A percentile compares a stretch with the other conserved stretches of the same genome.
These are phyloP conservation scores for Lablab purpureus DNA, from an alignment of 306 rosid species.

Conservation along the genomic window DNA sequence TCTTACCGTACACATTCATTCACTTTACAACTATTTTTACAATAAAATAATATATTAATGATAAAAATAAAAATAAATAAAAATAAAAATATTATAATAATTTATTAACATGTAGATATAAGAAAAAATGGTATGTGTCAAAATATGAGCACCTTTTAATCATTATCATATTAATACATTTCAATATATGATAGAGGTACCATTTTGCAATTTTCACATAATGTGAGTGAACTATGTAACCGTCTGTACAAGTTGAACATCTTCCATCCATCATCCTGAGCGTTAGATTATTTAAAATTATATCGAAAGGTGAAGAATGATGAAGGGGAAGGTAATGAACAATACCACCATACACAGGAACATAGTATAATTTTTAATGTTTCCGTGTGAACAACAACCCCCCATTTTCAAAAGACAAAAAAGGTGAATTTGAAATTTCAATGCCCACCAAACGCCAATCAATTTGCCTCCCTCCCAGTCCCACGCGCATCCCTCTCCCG, in stretches of 20 bases:
- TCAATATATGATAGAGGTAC: background rate
- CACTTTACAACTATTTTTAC: too few species aligned
- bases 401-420: conserved; percentile 9
- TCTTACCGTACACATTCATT: too few species aligned
- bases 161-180: too few species aligned
- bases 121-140: too few species aligned
- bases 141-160: too few species aligned
- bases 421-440: conserved; percentile 25
- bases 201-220: too few species aligned
- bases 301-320: background rate
- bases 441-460: conserved; percentile 34
- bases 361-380: background rate
- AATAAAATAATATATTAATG: too few species aligned
- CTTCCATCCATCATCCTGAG: background rate
- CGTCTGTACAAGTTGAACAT: background rate
- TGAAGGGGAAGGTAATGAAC: background rate
- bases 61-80: too few species aligned
- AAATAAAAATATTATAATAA: too few species aligned
- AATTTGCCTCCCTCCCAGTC: conserved; percentile 3
- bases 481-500: background rate
- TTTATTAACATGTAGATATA: too few species aligned
- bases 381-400: conserved; percentile 10
- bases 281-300: too few species aligned
- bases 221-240: background rate
- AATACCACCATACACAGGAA: background rate